A percentile compares a stretch with the other conserved stretches of the same genome.
Evolutionary conservation across 1,284 basidiomycete genomes (phyloP).

Genomic region (Trametes hirsuta): DNA sequence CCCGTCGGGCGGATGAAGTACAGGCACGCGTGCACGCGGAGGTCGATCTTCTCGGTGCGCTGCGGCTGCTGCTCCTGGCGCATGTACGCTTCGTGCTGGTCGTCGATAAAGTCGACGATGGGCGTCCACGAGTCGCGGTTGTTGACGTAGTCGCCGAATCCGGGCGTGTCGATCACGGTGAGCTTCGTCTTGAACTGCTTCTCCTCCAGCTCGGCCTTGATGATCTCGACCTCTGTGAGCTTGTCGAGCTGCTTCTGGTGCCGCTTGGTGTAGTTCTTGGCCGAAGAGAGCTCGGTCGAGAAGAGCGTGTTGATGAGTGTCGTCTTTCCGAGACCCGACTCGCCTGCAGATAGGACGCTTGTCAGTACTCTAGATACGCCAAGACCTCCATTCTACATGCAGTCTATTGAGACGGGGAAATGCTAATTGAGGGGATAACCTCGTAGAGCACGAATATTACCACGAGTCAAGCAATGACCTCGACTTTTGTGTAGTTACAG

Average conservation of each 20-base stretch:
- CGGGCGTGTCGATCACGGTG: constrained; percentile 97
- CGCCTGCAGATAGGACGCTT: constrained; percentile 56
- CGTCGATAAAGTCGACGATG: constrained; percentile 99
- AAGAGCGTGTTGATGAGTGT: constrained; percentile 99
- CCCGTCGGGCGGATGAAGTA: constrained; percentile 98
- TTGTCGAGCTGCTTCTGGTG: constrained; percentile 99
- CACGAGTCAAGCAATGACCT: no score
- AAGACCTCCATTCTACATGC: background rate
- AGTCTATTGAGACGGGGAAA: no score
- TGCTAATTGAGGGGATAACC: no score
- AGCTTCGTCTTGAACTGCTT: constrained; percentile 99
- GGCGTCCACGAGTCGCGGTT: constrained; percentile 98
- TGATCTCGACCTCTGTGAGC: constrained; percentile 96
- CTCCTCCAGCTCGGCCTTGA: constrained; percentile 98
- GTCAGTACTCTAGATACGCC: background rate
- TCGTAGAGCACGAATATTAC: no score
- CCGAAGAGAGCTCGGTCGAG: constrained; percentile 92
- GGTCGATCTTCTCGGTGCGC: constrained; percentile 90
- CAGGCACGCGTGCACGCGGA: constrained; percentile 95
- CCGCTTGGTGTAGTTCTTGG: constrained; percentile 90
- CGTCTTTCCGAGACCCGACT: constrained; percentile 94
- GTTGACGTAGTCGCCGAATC: constrained; percentile 99
- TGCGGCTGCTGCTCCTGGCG: constrained; percentile 99
- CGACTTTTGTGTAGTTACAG: no score
- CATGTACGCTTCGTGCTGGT: constrained; percentile 99